Percentiles rank a stretch among this genome's conserved stretches.
Conservation (phyloP, 1,284 basidiomycete species). For the Tilletia walkeri region DNA sequence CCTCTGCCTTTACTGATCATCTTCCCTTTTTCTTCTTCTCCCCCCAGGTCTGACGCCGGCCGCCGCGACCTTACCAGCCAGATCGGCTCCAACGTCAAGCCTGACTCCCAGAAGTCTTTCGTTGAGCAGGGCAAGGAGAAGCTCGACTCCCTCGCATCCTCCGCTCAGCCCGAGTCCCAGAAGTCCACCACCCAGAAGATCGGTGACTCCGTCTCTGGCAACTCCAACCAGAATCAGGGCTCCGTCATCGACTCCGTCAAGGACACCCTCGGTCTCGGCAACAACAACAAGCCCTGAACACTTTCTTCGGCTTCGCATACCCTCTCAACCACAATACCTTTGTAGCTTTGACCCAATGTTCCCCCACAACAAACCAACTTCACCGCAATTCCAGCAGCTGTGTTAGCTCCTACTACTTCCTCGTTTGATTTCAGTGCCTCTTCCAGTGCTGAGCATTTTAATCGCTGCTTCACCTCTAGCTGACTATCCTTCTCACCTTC, state of each 20-base stretch:
- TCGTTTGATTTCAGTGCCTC: too few relatives aligned
- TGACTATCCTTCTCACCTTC: too few relatives aligned
- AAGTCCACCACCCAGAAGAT: conserved; percentile 57
- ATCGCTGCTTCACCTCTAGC: too few relatives aligned
- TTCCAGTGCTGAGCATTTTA: too few relatives aligned
- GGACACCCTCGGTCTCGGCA: conserved; percentile 38
- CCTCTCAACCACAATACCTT: too few relatives aligned
- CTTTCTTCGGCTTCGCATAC: not conserved
- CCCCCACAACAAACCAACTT: too few relatives aligned
- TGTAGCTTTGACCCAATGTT: too few relatives aligned
- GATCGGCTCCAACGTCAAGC: conserved; percentile 39
- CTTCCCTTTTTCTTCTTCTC: not conserved
- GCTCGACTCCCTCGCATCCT: conserved; percentile 40
- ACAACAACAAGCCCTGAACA: conserved; percentile 5
- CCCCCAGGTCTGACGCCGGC: conserved; percentile 37
- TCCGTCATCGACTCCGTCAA: conserved; percentile 42
- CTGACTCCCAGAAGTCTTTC: conserved; percentile 38
- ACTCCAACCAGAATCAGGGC: conserved; percentile 34
- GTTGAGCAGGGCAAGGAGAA: conserved; percentile 41
- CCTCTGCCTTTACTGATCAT: not conserved
- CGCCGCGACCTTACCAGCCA: conserved; percentile 41
- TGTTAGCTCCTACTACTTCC: too few relatives aligned
- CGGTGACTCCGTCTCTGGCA: conserved; percentile 62
- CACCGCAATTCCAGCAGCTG: too few relatives aligned
- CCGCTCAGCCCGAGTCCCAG: conserved; percentile 57